Base-by-base conservation (phyloP, 1,284 basidiomycete genomes). In the Trichosporon coremiiforme region DNA sequence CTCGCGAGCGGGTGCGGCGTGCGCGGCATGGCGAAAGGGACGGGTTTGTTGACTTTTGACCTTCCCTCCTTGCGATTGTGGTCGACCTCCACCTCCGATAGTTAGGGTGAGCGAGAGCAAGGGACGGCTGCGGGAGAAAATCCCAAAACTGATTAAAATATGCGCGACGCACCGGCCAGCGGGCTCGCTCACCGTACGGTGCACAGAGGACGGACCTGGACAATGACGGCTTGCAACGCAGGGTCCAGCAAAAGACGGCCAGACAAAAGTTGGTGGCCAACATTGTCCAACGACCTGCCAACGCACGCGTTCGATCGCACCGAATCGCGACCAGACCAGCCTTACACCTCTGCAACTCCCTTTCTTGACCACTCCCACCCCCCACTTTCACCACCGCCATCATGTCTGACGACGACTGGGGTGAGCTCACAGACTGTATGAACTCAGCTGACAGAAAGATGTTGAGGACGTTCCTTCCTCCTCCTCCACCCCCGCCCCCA, bases 1-100 rank as follows among this genome's bases (percentile, higher is more conserved):
- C 92, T 91, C 0, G 95, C 95, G 57, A 98, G 86, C 8, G 95
- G 92, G 78, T 95, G 92, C 66, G 94, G 86, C 85, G 17, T 88
- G 83, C 87, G 68, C 36, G 66, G 69, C 71, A 73, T 73, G 12
- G 67, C 25, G 3, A 25, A 25, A 25, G 25, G 25, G 25, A 25
- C 25, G 22, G 20, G 20, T 53, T 47, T 50, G 66, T 13, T 36
- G 41, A 22, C 29, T 20, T 29, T n/a, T 53, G 17, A 35, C 10
- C n/a, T n/a, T 50, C 4, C 2, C 38, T 7, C 25, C 22, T 25
- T 25, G 12, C 8, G 22, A 4, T 6, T 22, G n/a, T 53, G 65
- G 50, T 66, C 65, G n/a, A 55, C 65, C 65, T 66, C 65, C 65
- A 66, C 65, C 13, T 35, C 33, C 7, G 33, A 35, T 35, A 38